Evolutionary conservation across 805 yeast species (phyloP).

Genomic region (Wickerhamomyces mucosus): DNA sequence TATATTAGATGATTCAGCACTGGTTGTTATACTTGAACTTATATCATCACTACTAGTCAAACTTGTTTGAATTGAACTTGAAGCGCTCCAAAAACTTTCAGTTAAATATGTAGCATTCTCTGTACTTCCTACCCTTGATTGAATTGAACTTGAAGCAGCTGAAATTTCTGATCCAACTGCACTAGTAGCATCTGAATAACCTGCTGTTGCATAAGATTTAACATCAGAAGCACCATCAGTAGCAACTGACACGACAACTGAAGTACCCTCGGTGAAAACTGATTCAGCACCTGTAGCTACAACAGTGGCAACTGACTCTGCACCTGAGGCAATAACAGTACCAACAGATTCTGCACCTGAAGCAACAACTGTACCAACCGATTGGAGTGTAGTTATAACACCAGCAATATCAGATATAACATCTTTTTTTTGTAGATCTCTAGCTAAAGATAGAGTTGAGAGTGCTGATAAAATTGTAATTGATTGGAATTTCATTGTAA

Average conservation of each 20-base stretch:
- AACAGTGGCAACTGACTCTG: neutral
- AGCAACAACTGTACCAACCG: neutral
- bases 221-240: neutral
- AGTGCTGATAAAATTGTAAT: too few species aligned
- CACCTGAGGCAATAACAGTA: neutral
- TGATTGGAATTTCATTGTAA: too few species aligned
- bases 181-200: neutral
- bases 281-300: neutral
- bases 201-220: neutral
- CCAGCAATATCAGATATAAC: neutral
- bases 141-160: neutral
- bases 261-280: neutral
- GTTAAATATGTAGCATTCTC: neutral
- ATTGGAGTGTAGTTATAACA: neutral
- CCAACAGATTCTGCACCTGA: neutral
- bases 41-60: neutral
- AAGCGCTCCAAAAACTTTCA: neutral
- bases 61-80: neutral
- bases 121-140: neutral
- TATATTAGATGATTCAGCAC: neutral
- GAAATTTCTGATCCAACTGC: neutral
- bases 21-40: neutral
- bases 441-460: too few species aligned
- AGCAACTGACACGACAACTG: neutral
- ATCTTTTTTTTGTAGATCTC: neutral